phyloP scores from a whole-genome alignment of 2,329 filamentous ascomycete species.

The Pseudocercospora pini-densiflorae region DNA sequence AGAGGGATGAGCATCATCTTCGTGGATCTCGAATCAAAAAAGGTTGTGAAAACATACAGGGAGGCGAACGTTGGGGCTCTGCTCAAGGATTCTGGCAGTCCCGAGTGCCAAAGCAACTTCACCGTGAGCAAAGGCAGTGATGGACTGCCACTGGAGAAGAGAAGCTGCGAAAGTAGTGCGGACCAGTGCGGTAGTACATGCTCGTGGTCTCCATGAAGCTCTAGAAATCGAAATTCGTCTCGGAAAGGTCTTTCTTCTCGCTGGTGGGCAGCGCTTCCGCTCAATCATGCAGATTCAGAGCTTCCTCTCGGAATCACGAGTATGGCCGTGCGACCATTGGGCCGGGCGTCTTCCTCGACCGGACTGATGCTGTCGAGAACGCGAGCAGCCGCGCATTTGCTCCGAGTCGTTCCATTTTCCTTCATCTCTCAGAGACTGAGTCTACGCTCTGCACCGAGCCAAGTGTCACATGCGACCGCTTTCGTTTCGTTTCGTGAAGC shows the following conservation, averaged over 20 bases:
- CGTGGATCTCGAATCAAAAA: conserved; percentile 19
- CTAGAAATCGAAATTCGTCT: neutral
- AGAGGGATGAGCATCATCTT: conserved; percentile 29
- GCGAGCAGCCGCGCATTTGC: no score
- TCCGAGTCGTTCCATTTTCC: no score
- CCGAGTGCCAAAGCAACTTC: conserved; percentile 21
- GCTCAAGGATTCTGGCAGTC: conserved; percentile 20
- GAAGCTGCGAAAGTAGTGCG: neutral
- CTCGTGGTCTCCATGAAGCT: neutral
- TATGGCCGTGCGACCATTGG: no score
- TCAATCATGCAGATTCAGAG: no score
- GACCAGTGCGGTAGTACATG: neutral
- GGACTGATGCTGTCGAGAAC: no score
- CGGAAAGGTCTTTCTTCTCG: neutral
- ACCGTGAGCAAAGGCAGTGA: neutral
- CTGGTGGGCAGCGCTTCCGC: no score
- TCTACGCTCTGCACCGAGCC: no score
- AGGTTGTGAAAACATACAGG: conserved; percentile 27
- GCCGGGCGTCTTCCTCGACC: no score
- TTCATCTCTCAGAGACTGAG: no score
- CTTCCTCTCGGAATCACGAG: no score
- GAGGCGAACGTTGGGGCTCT: conserved; percentile 26
- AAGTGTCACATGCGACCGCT: neutral
- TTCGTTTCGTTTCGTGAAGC: neutral
- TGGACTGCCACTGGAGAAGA: neutral